phyloP scores from a whole-genome alignment of 192 early-diverging fungal genomes.

The Coemansia aciculifera region DNA sequence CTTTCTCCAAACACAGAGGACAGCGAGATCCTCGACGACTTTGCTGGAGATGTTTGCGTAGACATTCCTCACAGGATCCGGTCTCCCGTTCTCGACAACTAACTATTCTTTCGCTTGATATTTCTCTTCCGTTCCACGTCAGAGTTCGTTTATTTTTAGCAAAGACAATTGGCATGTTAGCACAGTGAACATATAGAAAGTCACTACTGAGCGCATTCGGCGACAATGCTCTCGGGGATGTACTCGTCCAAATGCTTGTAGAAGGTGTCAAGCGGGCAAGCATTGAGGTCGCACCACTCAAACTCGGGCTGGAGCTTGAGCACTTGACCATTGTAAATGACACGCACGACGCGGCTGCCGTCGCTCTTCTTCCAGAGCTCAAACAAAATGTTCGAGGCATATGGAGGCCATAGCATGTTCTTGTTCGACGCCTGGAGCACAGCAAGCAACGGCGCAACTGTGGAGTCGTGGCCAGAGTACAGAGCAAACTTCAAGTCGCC shows the following conservation, averaged over 20 bases:
- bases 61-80: constrained; percentile 4
- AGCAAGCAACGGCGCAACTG: constrained; percentile 49
- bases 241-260: constrained; percentile 24
- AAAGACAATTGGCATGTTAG: neutral
- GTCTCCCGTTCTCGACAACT: neutral
- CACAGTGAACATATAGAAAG: neutral
- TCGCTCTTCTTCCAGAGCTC: constrained; percentile 56
- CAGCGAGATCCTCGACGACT: neutral
- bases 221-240: constrained; percentile 37
- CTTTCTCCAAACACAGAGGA: neutral
- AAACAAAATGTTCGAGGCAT: constrained; percentile 55
- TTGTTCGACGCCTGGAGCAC: constrained; percentile 34
- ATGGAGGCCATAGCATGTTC: constrained; percentile 58
- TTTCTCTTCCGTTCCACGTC: neutral
- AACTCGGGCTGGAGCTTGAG: constrained; percentile 23
- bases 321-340: constrained; percentile 59
- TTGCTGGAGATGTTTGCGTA: constrained; percentile 31
- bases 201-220: constrained; percentile 20
- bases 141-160: neutral
- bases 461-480: constrained; percentile 58
- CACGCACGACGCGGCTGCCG: constrained; percentile 48
- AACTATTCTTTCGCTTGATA: neutral
- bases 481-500: constrained; percentile 46
- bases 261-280: constrained; percentile 45
- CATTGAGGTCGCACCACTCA: constrained; percentile 52